phyloP scores from a whole-genome alignment of 2,329 filamentous ascomycete genomes.

The Truncatella angustata region DNA sequence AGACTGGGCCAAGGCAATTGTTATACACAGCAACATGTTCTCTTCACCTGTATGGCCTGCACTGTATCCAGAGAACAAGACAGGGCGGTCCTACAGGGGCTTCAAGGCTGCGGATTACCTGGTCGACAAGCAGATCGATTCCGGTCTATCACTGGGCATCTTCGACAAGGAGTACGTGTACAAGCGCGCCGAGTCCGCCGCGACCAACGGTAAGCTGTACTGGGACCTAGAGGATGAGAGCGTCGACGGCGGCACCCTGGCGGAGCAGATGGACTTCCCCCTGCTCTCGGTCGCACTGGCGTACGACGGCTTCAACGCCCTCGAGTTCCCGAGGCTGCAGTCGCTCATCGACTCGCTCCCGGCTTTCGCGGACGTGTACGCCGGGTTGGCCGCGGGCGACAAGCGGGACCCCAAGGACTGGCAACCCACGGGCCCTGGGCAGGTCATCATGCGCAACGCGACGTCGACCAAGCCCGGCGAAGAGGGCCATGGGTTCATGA shows the following conservation, averaged over 20 bases:
- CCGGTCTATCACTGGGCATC: conserved; percentile 14
- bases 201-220: conserved; percentile 23
- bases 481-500: conserved; percentile 25
- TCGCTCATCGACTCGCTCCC: conserved; percentile 9
- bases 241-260: conserved; percentile 14
- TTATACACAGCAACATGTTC: conserved; percentile 24
- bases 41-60: conserved; percentile 19
- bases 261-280: conserved; percentile 31
- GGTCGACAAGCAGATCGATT: conserved; percentile 18
- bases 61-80: conserved; percentile 16
- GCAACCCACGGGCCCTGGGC: conserved; percentile 21
- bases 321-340: conserved; percentile 13
- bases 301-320: conserved; percentile 20
- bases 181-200: conserved; percentile 21
- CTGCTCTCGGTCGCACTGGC: conserved; percentile 28
- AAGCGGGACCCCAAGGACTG: conserved; percentile 21
- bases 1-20: conserved; percentile 23
- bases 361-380: conserved; percentile 6
- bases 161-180: conserved; percentile 19
- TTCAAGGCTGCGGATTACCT: conserved; percentile 13
- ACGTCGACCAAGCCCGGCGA: conserved; percentile 26
- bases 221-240: conserved; percentile 20
- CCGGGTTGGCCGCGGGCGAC: conserved; percentile 15
- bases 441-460: conserved; percentile 24
- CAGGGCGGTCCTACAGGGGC: conserved; percentile 15